Conservation (phyloP, 2,329 filamentous ascomycete genomes). For the Nemania bipapillata region DNA sequence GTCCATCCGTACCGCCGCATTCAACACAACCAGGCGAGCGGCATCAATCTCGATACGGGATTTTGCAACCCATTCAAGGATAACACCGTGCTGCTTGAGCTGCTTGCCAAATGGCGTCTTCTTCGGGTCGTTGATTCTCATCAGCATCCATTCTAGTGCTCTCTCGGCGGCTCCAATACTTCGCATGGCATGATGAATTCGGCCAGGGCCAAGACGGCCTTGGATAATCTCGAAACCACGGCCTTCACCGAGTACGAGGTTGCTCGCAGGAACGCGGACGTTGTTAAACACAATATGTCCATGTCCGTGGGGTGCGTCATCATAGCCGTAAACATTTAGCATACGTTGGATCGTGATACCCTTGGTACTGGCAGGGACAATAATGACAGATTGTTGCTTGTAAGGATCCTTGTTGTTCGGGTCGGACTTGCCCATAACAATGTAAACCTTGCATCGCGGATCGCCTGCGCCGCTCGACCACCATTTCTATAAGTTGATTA, state of each 20-base stretch:
- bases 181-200: constrained; percentile 98
- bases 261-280: constrained; percentile 84
- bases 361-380: constrained; percentile 82
- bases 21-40: constrained; percentile 87
- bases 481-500: constrained; percentile 78
- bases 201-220: constrained; percentile 91
- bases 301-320: constrained; percentile 98
- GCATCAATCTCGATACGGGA: constrained; percentile 94
- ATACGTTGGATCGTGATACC: constrained; percentile 95
- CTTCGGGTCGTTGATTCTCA: constrained; percentile 88
- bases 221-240: constrained; percentile 98
- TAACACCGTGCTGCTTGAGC: constrained; percentile 88
- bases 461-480: constrained; percentile 97
- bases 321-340: constrained; percentile 93
- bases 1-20: constrained; percentile 96
- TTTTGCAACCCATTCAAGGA: constrained; percentile 92
- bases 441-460: constrained; percentile 89
- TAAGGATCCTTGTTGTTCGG: constrained; percentile 79
- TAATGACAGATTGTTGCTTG: constrained; percentile 90
- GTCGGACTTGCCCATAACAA: constrained; percentile 96
- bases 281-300: constrained; percentile 90
- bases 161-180: constrained; percentile 90
- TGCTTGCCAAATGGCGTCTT: constrained; percentile 93
- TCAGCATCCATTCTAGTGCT: constrained; percentile 93
- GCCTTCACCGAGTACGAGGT: constrained; percentile 91